Conservation (phyloP, 768 basidiomycete species). For the Hypsizygus marmoreus region DNA sequence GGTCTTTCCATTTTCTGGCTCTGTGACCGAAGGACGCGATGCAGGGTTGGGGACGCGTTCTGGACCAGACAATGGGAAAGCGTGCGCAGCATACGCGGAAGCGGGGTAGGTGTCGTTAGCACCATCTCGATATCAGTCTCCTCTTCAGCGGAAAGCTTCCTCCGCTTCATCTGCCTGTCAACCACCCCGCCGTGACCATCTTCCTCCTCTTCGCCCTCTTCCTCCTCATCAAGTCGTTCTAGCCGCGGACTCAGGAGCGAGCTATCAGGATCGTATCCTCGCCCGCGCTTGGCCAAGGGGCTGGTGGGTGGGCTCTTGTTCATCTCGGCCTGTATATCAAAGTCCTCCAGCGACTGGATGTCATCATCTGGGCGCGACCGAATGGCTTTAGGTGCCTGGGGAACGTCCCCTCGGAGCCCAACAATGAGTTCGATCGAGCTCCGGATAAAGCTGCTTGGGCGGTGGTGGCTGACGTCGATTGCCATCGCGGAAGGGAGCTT, state of each 20-base stretch:
- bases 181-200: conserved; percentile 3
- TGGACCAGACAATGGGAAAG: background rate
- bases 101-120: conserved; percentile 20
- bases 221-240: conserved; percentile 30
- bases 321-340: conserved; percentile 14
- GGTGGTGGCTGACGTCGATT: conserved; percentile 44
- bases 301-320: conserved; percentile 35
- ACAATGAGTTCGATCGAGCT: conserved; percentile 60
- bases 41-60: conserved; percentile 12
- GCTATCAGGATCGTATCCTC: conserved; percentile 14
- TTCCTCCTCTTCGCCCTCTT: conserved; percentile 16
- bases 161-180: conserved; percentile 26
- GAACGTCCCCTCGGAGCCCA: conserved; percentile 47
- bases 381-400: conserved; percentile 38
- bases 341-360: conserved; percentile 5
- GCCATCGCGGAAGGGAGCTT: conserved; percentile 53
- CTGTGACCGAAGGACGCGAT: conserved; percentile 18
- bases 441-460: conserved; percentile 48
- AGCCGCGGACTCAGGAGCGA: conserved; percentile 28
- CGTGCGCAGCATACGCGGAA: conserved; percentile 14
- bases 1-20: conserved; percentile 10
- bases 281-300: conserved; percentile 34
- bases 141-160: conserved; percentile 20
- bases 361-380: conserved; percentile 17
- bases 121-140: conserved; percentile 15